phyloP scores from a whole-genome alignment of 2,329 filamentous ascomycete genomes.

The Talaromyces sp. region DNA sequence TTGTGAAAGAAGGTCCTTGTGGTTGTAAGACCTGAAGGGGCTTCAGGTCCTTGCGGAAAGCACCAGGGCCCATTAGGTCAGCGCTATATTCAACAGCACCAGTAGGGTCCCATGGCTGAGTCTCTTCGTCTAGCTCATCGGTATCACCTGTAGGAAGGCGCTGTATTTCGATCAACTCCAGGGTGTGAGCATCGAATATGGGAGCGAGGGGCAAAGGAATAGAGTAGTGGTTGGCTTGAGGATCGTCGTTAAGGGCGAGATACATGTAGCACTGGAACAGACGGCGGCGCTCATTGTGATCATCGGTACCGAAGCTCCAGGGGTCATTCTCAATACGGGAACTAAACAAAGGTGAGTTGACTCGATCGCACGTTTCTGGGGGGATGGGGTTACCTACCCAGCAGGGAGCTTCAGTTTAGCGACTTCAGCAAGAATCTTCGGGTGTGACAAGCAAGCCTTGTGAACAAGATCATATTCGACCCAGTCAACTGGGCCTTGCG shows the following conservation, averaged over 20 bases:
- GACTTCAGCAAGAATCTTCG: not conserved
- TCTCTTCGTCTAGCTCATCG: not conserved
- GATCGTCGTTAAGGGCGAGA: conserved; percentile 4
- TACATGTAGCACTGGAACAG: not conserved
- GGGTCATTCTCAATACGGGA: not conserved
- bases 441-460: not conserved
- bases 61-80: not conserved
- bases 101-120: not conserved
- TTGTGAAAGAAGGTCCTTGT: conserved; percentile 48
- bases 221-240: conserved; percentile 59
- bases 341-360: not conserved
- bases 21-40: not conserved
- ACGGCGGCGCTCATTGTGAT: not conserved
- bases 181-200: conserved; percentile 54
- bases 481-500: conserved; percentile 1
- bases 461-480: not conserved
- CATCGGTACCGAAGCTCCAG: not conserved
- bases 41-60: not conserved
- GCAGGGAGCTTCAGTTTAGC: not conserved
- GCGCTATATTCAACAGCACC: not conserved
- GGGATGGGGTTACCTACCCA: not conserved
- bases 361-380: not conserved
- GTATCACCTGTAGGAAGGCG: conserved; percentile 2
- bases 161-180: conserved; percentile 42
- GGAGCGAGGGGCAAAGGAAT: conserved; percentile 60